These are phyloP conservation scores for Pistacia integerrima DNA, from an alignment of 345 rosid species.

Conservation along the genomic window DNA sequence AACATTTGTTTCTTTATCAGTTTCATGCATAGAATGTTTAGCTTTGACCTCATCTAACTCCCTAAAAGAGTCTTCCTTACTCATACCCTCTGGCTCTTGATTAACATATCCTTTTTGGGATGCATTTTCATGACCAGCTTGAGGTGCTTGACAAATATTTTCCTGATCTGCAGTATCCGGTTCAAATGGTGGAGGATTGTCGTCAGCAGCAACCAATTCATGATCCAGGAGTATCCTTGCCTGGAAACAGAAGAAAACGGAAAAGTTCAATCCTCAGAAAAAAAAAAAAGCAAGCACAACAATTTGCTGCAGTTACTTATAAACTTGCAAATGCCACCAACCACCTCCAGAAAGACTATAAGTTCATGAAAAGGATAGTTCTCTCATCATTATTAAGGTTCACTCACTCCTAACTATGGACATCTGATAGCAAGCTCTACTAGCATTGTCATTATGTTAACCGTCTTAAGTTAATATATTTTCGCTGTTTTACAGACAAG, in stretches of 20 bases:
- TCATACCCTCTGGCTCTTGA: constrained; percentile 32
- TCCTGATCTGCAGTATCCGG: constrained; percentile 29
- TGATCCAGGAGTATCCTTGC: constrained; percentile 84
- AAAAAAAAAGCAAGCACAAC: not conserved
- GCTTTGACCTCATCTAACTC: constrained; percentile 57
- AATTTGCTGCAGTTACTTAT: not conserved
- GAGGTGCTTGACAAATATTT: constrained; percentile 32
- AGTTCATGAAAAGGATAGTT: not conserved
- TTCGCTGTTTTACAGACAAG: not conserved
- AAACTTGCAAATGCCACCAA: not conserved
- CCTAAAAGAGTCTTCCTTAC: constrained; percentile 56
- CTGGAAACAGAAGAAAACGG: constrained; percentile 42
- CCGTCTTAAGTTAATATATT: not conserved
- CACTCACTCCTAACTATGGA: not conserved
- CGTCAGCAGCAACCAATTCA: constrained; percentile 45
- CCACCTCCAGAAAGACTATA: not conserved
- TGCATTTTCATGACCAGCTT: constrained; percentile 38
- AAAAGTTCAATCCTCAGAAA: not conserved
- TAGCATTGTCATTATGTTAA: not conserved
- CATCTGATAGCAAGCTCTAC: not conserved
- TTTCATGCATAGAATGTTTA: constrained; percentile 45
- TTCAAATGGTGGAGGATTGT: constrained; percentile 38
- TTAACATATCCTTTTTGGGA: constrained; percentile 30
- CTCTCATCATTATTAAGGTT: not conserved
- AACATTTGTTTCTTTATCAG: constrained; percentile 61